Base-by-base conservation (phyloP, 2,329 filamentous ascomycete species). In the Alternaria sp. region DNA sequence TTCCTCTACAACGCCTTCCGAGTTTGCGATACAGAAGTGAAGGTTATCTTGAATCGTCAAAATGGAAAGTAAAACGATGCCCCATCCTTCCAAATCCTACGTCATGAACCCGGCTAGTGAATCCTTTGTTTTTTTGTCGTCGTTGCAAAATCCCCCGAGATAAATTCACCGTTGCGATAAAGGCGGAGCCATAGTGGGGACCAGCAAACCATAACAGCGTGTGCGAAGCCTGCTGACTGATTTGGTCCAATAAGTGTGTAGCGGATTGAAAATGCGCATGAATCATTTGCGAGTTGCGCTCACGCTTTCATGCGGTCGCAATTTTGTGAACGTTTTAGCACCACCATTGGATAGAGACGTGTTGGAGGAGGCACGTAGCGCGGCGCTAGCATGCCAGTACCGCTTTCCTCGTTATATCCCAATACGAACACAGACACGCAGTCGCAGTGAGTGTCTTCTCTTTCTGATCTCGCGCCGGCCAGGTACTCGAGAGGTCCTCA, bases 201-300 rank as follows among this genome's bases (percentile, higher is more conserved):
- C 36, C 8, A 17, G 15, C n/a, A 17, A 1, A 10, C 15, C 36
- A 17, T 17, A 17, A 40, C 36, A 40, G 8, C n/a, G 5, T 11
- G 4, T 9, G 32, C 32, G 32, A 1, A 36, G 15, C 15, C 7
- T 36, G 32, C 15, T 36, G 4, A 36, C 32, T 36, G 8, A n/a
- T 0, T 36, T 17, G 8, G 2, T 11, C 36, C 9, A 17, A 17
- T 40, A 3, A 17, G 36, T 0, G 2, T 9, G 36, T 40, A 17
- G 15, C 8, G 11, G 1, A 40, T 40, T 40, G 11, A 9, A 17
- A 40, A 40, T 17, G 36, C 36, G n/a, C n/a, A 40, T 9, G 4
- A 17, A 11, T 5, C 0, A 40, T 40, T 0, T n/a, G 5, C 32
- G n/a, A 10, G 3, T 17, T 17, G 1, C 2, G n/a, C 9, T 40